Evolutionary conservation across 306 rosid genomes (phyloP), one percentile per base, ranked within the genome.

Genomic region (Ochetophila trinervis): DNA sequence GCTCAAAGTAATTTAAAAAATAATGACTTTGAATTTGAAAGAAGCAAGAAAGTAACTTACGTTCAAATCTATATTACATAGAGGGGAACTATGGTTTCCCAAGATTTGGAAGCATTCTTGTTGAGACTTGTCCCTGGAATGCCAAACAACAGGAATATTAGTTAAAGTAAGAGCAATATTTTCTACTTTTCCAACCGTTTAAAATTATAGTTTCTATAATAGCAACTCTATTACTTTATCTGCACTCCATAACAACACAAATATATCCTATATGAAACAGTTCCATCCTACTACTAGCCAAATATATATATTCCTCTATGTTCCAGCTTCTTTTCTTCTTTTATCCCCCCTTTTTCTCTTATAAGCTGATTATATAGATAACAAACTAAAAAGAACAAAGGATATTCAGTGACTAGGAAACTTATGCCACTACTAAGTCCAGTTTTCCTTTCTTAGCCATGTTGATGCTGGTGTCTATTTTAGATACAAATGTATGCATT

Each of bases 91-190:
- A 74, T 78, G 95, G 84, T 73, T 74, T 70, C 85, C 90, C 69
- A 94, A 84, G 53, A 86, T 67, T 71, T 87, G 96, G 57, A 60
- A 74, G 75, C 75, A 80, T 73, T 93, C 99, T 69, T 72, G 80
- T 62, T 84, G 88, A 79, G 85, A 75, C 79, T 76, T 80, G 63
- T 87, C 87, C 85, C 99, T 93, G 96, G 69, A 84, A 83, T 70
- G 79, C 47, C 59, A 63, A 42, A 63, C 48, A 49, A 76, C 34
- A 73, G 52, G 53, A 60, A 66, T 44, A 68, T 72, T 67, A 77
- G 75, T 68, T 49, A 42, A 9, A 4, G 51, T 12, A 54, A 21
- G 65, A 57, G 30, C 49, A 7, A 48, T 44, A 58, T 48, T 56
- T 57, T 64, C 15, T 19, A 50, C 49, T 23, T 73, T 63, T 68